Evolutionary conservation across 257 asterid species (phyloP).

Genomic region (Pogostemon cablin): DNA sequence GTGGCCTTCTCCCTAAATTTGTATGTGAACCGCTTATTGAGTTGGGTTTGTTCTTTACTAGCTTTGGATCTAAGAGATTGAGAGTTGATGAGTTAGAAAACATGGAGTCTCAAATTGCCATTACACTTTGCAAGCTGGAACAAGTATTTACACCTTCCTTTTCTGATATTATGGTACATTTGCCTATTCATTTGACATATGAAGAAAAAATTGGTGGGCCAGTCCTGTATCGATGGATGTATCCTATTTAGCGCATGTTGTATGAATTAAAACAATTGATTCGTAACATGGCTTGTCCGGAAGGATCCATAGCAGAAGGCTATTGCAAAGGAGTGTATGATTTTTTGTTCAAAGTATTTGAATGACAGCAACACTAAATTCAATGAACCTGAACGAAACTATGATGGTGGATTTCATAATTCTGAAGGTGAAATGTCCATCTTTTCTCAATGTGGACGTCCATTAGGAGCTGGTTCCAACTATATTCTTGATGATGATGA

Average conservation of each 20-base stretch:
- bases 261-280: neutral
- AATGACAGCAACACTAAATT: neutral
- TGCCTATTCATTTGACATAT: too few relatives aligned
- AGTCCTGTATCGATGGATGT: too few relatives aligned
- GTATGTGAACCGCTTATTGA: constrained; percentile 17
- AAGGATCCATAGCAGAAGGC: constrained; percentile 13
- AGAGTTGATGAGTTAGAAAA: too few relatives aligned
- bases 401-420: neutral
- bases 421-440: neutral
- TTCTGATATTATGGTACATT: too few relatives aligned
- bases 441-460: neutral
- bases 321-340: neutral
- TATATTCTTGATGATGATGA: neutral
- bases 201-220: too few relatives aligned
- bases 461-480: neutral
- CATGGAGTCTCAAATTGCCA: too few relatives aligned
- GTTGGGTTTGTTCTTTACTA: constrained; percentile 8
- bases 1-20: constrained; percentile 11
- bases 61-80: too few relatives aligned
- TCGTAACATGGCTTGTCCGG: constrained; percentile 6
- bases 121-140: too few relatives aligned
- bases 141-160: too few relatives aligned
- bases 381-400: neutral
- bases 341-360: neutral
- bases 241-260: too few relatives aligned